A percentile compares a stretch with the other conserved stretches of the same genome.
phyloP scores from a whole-genome alignment of 139 green algal genomes.

The Tetraselmis chui region DNA sequence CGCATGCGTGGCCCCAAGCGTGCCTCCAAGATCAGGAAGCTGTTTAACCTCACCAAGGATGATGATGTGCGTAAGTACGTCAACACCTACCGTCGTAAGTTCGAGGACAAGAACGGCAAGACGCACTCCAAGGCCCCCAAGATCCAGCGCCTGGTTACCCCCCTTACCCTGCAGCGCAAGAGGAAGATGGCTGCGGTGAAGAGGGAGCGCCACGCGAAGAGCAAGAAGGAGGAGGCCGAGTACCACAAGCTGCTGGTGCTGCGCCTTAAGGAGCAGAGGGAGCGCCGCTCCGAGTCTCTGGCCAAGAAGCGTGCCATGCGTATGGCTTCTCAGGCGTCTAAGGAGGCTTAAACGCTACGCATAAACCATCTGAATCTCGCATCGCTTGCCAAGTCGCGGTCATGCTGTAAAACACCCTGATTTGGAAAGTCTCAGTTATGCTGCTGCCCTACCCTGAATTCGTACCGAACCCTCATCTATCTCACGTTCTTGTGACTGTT shows the following conservation, averaged over 20 bases:
- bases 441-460: too few species aligned
- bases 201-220: constrained; percentile 61
- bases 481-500: too few species aligned
- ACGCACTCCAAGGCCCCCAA: constrained; percentile 88
- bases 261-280: constrained; percentile 89
- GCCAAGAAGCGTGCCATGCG: constrained; percentile 91
- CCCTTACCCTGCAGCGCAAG: constrained; percentile 87
- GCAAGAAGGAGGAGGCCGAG: constrained; percentile 76
- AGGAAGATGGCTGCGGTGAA: constrained; percentile 63
- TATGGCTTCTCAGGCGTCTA: constrained; percentile 71
- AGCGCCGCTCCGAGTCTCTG: constrained; percentile 89
- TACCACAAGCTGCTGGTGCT: constrained; percentile 95
- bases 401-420: background rate
- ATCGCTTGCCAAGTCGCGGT: background rate
- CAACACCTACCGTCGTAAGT: constrained; percentile 87
- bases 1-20: constrained; percentile 95
- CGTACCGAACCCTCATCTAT: too few species aligned
- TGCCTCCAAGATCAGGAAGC: constrained; percentile 96
- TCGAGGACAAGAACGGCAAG: constrained; percentile 86
- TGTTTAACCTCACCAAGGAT: constrained; percentile 98
- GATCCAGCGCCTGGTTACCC: constrained; percentile 90
- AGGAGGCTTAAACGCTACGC: constrained; percentile 42
- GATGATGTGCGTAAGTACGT: constrained; percentile 98
- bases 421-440: background rate
- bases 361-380: background rate